phyloP scores from a whole-genome alignment of 139 green algal genomes.

The Asterochloris sp. region DNA sequence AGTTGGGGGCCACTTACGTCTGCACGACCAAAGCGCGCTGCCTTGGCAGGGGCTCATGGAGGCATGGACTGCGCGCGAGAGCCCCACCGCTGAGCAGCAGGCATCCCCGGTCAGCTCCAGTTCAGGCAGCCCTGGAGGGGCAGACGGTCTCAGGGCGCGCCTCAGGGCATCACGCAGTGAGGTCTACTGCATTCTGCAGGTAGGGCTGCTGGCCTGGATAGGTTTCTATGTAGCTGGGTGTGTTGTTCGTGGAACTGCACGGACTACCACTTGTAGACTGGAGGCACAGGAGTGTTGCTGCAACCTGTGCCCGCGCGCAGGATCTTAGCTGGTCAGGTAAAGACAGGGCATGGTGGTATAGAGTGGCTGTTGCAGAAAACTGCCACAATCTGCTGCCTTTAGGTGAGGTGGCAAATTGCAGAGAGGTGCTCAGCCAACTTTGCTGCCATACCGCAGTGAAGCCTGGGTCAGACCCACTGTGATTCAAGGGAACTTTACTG shows the following conservation, averaged over 20 bases:
- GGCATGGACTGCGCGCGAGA: conserved; percentile 8
- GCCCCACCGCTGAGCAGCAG: neutral
- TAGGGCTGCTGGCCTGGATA: neutral
- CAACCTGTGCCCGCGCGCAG: too few relatives aligned
- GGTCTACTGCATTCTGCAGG: conserved; percentile 16
- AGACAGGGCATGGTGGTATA: too few relatives aligned
- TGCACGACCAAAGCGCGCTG: neutral
- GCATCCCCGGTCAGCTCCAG: neutral
- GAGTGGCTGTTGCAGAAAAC: too few relatives aligned
- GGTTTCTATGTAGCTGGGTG: too few relatives aligned
- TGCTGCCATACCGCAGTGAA: neutral
- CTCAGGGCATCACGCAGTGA: conserved; percentile 11
- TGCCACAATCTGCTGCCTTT: too few relatives aligned
- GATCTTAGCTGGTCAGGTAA: too few relatives aligned
- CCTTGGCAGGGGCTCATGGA: conserved; percentile 12
- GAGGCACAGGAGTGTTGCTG: too few relatives aligned
- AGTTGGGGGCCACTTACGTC: too few relatives aligned
- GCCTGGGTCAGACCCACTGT: neutral
- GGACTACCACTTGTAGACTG: too few relatives aligned
- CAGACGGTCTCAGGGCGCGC: conserved; percentile 9
- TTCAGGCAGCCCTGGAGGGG: neutral
- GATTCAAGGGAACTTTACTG: conserved; percentile 13
- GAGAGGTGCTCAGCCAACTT: neutral
- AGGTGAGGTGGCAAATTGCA: neutral
- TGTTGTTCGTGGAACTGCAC: too few relatives aligned